Conservation (phyloP, 192 early-diverging fungal genomes). For the Entomortierella beljakovae region DNA sequence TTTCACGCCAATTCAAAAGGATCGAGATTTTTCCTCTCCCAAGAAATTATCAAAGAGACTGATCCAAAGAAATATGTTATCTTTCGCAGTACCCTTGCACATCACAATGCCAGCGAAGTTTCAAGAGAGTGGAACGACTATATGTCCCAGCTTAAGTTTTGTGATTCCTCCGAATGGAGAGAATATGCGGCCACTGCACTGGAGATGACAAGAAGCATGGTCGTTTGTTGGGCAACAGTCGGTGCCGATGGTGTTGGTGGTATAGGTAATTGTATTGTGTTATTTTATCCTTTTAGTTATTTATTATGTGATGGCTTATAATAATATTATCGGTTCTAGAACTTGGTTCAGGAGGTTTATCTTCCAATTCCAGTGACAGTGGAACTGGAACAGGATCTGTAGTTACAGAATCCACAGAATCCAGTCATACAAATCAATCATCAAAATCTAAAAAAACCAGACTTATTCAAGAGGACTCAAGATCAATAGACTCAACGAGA, state of each 20-base stretch:
- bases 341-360: neutral
- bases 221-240: neutral
- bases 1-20: neutral
- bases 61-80: constrained; percentile 6
- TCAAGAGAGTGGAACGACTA: neutral
- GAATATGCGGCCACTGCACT: neutral
- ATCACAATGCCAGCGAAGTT: neutral
- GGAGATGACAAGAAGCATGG: constrained; percentile 2
- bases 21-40: constrained; percentile 1
- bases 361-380: neutral
- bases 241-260: neutral
- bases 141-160: neutral
- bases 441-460: neutral
- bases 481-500: constrained; percentile 1
- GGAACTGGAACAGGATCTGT: neutral
- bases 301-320: neutral
- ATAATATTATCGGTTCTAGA: neutral
- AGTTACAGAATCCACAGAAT: neutral
- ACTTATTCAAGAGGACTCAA: neutral
- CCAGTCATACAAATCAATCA: constrained; percentile 5
- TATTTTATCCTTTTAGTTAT: neutral
- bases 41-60: neutral
- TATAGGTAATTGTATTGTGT: constrained; percentile 1
- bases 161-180: constrained; percentile 6
- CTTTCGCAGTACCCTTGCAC: neutral